phyloP scores from a whole-genome alignment of 306 rosid genomes.

The Prunus mongolica region DNA sequence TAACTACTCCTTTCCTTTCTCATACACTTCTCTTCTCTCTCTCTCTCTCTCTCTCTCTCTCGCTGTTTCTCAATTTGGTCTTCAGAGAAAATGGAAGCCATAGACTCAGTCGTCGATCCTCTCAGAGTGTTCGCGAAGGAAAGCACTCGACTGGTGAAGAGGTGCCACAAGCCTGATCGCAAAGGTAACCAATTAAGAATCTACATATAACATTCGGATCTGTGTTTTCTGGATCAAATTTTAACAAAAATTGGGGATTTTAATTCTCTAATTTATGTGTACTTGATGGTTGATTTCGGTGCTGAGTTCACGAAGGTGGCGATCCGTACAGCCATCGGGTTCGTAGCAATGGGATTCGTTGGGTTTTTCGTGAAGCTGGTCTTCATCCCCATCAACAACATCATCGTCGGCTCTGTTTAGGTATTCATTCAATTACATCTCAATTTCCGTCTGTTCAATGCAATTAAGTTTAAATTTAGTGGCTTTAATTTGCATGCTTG shows the following conservation, averaged over 20 bases:
- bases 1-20: too few species aligned
- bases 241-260: too few species aligned
- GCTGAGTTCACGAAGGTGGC: conserved; percentile 72
- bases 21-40: too few species aligned
- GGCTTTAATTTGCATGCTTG: too few species aligned
- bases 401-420: conserved; percentile 74
- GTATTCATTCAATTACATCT: too few species aligned
- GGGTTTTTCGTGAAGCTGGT: conserved; percentile 74
- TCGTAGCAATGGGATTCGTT: conserved; percentile 81
- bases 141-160: conserved; percentile 66
- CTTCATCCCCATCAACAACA: conserved; percentile 80
- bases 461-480: too few species aligned
- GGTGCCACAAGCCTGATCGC: conserved; percentile 80
- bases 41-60: too few species aligned
- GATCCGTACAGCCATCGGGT: conserved; percentile 72
- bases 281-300: too few species aligned
- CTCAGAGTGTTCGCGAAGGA: conserved; percentile 68
- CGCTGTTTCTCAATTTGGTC: too few species aligned
- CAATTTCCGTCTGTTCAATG: too few species aligned
- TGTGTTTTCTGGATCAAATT: background rate
- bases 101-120: conserved; percentile 67
- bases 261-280: too few species aligned
- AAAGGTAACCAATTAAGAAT: conserved; percentile 36
- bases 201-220: background rate
- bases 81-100: conserved; percentile 48